Base-by-base conservation (phyloP, 352 stramenopile species). In the Phytopythium aichiense region DNA sequence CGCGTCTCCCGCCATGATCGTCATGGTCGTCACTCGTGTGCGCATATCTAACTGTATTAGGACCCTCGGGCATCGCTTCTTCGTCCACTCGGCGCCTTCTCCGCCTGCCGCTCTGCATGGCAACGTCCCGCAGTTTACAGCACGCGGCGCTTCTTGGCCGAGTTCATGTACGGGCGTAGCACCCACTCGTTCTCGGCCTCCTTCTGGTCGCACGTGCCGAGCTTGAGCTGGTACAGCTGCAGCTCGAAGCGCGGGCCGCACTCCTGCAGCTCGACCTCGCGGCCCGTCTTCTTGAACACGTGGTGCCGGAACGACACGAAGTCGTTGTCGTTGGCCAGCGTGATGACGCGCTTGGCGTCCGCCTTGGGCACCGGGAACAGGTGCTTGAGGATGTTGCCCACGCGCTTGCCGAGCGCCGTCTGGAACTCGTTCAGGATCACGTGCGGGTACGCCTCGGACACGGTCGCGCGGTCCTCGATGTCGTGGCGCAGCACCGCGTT, bases 121-220 rank as follows among this genome's bases (percentile, higher is more conserved):
- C 37, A 20, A 18, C 38, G 20, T 18, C 42, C 20, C 42, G 5
- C 18, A 23, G 42, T 23, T 71, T 88, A 95, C 58, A 98, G 71
- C 25, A 96, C 75, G 61, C 91, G 86, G 56, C 96, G 89, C 77
- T 99, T 99, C 68, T 98, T 98, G 60, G 96, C 94, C n/a, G 96
- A 99, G 82, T 99, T 99, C 87, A 99, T 99, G 84, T 99, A 99
- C 28, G 97, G 97, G 64, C 97, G 91, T 66, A 99, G 79, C 20
- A 99, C 96, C 94, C 98, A 99, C 76, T 99, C 98, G 70, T 98
- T 99, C 70, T 99, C 97, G 5, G 97, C 97, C 64, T 99, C 96
- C 71, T 98, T 98, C 77, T 99, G 96, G 60, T 99, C 97, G 51
- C 99, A 83, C 57, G 98, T 99, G 54, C 98, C 98, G 42, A 99